Evolutionary conservation across 495 filamentous ascomycete species (phyloP), one percentile per base, ranked within the genome.

Genomic region (Oleoguttula mirabilis): DNA sequence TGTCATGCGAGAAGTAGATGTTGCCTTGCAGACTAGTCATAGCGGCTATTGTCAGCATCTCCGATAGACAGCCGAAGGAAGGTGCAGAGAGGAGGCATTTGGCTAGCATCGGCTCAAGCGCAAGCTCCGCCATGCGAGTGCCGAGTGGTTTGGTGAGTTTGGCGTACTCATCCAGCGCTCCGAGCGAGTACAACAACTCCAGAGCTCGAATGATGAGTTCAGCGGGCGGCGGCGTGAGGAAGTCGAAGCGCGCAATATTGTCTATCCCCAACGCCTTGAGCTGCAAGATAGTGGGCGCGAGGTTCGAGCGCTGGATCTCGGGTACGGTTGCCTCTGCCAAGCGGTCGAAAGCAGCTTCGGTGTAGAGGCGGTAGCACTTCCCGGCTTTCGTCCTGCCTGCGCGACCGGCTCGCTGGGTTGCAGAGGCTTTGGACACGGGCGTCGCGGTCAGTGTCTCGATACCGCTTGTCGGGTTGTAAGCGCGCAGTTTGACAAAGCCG

Each of bases 191-290:
- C 14, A 99, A 67, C 4, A 95, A 67, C 57, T 99, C 90, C 3
- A 94, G 71, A 12, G 82, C 92, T 33, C 87, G 82, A 34, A 80
- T 78, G 61, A 95, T 76, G 20, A 95, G 75, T 50, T 93, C 82
- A 8, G 87, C 76, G 1, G 90, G 88, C 21, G 90, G 90, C 12
- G 86, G 67, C 10, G 92, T 92, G 42, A 94, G 61, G 56, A 88
- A 96, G 50, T 84, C 77, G 58, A 96, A 99, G 16, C 87, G 77
- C 6, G 84, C 75, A 21, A 96, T 80, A 59, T 99, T 96, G 60
- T 94, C 88, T 53, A 99, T 92, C 0, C 92, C 92, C 14, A 99
- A 69, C 14, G 88, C 90, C 60, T 96, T 95, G 39, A 99, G 75
- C 60, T 96, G 88, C 43, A 96, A 76, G 33, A 99, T 74, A 19